Evolutionary conservation across 208 protist genomes (phyloP).

Genomic region (Entamoeba invadens): DNA sequence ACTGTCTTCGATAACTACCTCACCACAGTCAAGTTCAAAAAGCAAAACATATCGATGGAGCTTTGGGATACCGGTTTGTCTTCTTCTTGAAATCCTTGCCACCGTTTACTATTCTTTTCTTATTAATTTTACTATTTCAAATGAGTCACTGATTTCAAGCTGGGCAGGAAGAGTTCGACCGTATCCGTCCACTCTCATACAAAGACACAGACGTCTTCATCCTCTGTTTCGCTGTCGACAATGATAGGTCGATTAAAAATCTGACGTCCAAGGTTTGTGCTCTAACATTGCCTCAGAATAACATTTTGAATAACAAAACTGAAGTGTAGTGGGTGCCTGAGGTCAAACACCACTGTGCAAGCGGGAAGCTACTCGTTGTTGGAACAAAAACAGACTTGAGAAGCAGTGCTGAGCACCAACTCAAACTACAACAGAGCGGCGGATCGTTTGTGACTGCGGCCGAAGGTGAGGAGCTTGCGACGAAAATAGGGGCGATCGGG

Average conservation of each 20-base stretch:
- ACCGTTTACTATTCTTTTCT: no score
- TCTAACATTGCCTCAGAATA: not conserved
- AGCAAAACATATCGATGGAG: not conserved
- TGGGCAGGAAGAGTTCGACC: conserved; percentile 50
- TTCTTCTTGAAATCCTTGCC: no score
- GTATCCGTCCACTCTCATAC: conserved; percentile 46
- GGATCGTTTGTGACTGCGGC: conserved; percentile 32
- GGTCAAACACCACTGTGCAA: conserved; percentile 18
- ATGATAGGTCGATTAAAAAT: not conserved
- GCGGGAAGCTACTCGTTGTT: conserved; percentile 42
- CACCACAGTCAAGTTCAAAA: conserved; percentile 16
- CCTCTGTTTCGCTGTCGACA: conserved; percentile 48
- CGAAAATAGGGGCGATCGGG: conserved; percentile 51
- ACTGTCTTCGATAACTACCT: conserved; percentile 40
- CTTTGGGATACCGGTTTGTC: conserved; percentile 41
- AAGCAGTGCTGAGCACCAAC: conserved; percentile 24
- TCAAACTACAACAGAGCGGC: not conserved
- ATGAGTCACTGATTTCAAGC: no score
- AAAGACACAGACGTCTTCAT: conserved; percentile 50
- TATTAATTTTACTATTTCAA: no score
- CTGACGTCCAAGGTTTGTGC: not conserved
- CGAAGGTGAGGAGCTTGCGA: conserved; percentile 40
- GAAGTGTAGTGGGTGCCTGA: conserved; percentile 36
- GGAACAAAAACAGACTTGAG: conserved; percentile 48
- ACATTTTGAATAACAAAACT: not conserved